These are phyloP conservation scores for Populus hybrid DNA, from an alignment of 441 rosid species.

Conservation along the genomic window DNA sequence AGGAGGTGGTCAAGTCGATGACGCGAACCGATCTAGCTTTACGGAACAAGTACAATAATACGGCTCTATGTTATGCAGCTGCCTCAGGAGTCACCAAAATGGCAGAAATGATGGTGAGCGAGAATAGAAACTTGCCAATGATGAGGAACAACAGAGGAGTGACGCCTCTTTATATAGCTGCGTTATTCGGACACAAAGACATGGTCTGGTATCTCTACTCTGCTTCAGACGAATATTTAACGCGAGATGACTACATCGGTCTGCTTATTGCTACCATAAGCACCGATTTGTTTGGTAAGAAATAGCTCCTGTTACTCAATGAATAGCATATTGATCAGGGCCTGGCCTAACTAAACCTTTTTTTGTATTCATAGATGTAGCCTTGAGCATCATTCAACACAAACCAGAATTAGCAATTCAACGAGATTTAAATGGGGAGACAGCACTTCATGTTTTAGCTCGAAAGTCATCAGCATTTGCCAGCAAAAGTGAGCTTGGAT, in stretches of 20 bases:
- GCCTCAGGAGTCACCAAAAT: conserved; percentile 36
- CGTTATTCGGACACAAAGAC: conserved; percentile 35
- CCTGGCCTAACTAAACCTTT: neutral
- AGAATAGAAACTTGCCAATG: conserved; percentile 27
- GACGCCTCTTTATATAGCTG: conserved; percentile 42
- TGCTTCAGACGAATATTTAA: conserved; percentile 27
- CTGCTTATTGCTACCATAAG: conserved; percentile 37
- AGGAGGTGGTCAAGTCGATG: conserved; percentile 33
- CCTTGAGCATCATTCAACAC: conserved; percentile 25
- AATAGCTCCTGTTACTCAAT: neutral
- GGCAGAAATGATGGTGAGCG: conserved; percentile 33
- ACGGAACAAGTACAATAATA: conserved; percentile 33
- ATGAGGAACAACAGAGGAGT: conserved; percentile 31
- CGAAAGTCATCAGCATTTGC: conserved; percentile 34
- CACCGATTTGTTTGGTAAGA: conserved; percentile 33
- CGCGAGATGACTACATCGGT: conserved; percentile 27
- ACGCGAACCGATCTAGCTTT: conserved; percentile 27
- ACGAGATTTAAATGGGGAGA: conserved; percentile 38
- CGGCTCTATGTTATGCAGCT: conserved; percentile 45
- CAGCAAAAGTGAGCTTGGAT: conserved; percentile 21
- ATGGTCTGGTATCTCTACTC: conserved; percentile 44
- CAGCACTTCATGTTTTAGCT: conserved; percentile 49
- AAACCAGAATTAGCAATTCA: conserved; percentile 32
- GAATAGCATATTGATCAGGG: neutral
- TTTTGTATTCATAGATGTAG: conserved; percentile 17